Evolutionary conservation across 768 basidiomycete species (phyloP), one percentile per base, ranked within the genome.

Genomic region (Mycena indigotica): DNA sequence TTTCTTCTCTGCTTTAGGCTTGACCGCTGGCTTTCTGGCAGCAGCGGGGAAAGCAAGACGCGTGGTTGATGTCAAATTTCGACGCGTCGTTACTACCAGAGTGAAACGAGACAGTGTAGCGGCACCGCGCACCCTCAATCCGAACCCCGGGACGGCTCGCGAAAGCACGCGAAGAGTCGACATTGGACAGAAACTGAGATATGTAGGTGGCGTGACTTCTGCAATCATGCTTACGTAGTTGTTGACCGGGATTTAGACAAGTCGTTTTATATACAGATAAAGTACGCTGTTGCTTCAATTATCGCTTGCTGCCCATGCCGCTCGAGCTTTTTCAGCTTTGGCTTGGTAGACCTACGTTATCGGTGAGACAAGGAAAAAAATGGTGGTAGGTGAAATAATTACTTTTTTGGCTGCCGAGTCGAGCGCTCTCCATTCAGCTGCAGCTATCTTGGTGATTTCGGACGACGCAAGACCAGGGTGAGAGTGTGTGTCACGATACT

Each of bases 81-180:
- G 55, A 56, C 55, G 55, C 54, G 54, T 55, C 30, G 54, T 16
- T 1, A 30, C 6, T 23, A 30, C 32, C 12, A 49, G n/a, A 17
- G 50, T 3, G 6, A n/a, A 29, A 46, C 54, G 54, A 19, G 54
- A 35, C 8, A 44, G 41, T 21, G 41, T 15, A 23, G 41, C 41
- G n/a, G 41, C 41, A 13, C 8, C 41, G 23, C 15, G 41, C 15
- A 13, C 41, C 15, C 41, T 13, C 23, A 23, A 13, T 8, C 12
- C 41, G 21, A 13, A 13, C 15, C 15, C 41, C 41, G 41, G 32
- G 32, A 8, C n/a, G 15, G 41, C 41, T 21, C 41, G 15, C 13
- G 41, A 6, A 23, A 44, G 41, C 8, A 44, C 15, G 12, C 41
- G 41, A 21, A 35, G 32, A 17, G 17, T 8, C 10, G 17, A 17